Evolutionary conservation across 140 eudicot species (phyloP).

Genomic region (Flaveria floridana): DNA sequence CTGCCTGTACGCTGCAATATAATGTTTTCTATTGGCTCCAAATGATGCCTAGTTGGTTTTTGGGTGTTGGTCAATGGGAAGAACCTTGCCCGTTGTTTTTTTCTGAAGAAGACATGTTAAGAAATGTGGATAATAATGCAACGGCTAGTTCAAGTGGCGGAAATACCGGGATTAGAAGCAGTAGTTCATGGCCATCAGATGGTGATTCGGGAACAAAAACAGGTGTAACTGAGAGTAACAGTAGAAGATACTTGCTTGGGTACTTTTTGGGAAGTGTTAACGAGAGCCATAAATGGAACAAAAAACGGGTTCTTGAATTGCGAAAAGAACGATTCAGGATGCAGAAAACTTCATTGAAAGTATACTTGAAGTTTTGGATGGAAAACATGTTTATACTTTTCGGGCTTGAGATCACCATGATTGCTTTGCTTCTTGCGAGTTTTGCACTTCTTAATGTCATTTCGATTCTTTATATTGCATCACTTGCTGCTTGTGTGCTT

Average conservation of each 20-base stretch:
- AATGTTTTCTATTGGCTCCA: constrained; percentile 64
- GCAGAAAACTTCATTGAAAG: constrained; percentile 61
- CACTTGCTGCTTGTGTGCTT: constrained; percentile 65
- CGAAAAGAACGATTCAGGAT: constrained; percentile 61
- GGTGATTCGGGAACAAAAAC: constrained; percentile 32
- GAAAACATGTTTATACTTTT: constrained; percentile 68
- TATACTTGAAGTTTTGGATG: constrained; percentile 53
- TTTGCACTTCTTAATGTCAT: constrained; percentile 50
- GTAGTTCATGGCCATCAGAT: constrained; percentile 36
- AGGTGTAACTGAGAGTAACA: constrained; percentile 30
- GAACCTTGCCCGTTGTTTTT: constrained; percentile 54
- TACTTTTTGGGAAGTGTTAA: constrained; percentile 39
- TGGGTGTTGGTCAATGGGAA: constrained; percentile 50
- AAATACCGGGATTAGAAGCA: constrained; percentile 25
- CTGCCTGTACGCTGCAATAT: constrained; percentile 60
- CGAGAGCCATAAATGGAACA: constrained; percentile 62
- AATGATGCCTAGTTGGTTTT: constrained; percentile 41
- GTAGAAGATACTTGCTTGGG: constrained; percentile 35
- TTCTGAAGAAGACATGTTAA: constrained; percentile 37
- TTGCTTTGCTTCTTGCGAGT: constrained; percentile 57
- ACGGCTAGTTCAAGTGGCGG: constrained; percentile 10
- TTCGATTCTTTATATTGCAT: constrained; percentile 53
- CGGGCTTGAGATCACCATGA: constrained; percentile 70
- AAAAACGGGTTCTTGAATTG: constrained; percentile 44
- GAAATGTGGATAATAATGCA: constrained; percentile 21